Base-by-base conservation (phyloP, 306 rosid genomes). In the Amphicarpaea edgeworthii region DNA sequence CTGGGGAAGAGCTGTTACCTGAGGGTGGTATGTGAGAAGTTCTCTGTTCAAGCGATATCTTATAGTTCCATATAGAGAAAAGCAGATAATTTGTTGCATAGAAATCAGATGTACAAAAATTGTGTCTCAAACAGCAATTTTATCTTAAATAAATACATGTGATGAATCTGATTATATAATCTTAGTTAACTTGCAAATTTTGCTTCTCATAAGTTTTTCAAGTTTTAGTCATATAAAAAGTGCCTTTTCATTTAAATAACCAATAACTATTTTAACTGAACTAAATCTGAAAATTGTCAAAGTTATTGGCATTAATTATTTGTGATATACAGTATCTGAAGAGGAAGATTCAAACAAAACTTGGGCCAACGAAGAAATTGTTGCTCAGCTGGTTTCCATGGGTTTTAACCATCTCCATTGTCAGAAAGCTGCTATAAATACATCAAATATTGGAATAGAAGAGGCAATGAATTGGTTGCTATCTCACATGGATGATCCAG, bases 391-490 rank as follows among this genome's bases (percentile, higher is more conserved):
- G 58, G 93, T 85, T 73, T 86, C 99, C n/a, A 96, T 92, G 99
- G 99, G 99, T 24, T 96, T 96, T 81, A 83, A 63, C 62, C 77
- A 85, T 73, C 79, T 92, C 66, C 97, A 82, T 64, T 96, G 99
- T 81, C 90, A 96, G 87, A 96, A 96, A 81, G 99, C 99, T 77
- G 92, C 96, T 58, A 89, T 96, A 77, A 92, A 78, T 62, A 90
- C 99, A 53, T 88, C 93, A 45, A 96, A 96, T 83, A 67, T 34
- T 37, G 98, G 99, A 64, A 87, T 96, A 55, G 99, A 96, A 84
- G 99, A 90, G 88, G 99, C 98, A 50, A 96, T 96, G 99, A 90
- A 80, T 88, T 96, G 99, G 99, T 63, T 92, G 77, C 90, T 96
- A 59, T 84, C 96, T 72, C 97, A 96, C 88, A 92, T 90, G 93